Evolutionary conservation across 495 filamentous ascomycete genomes (phyloP), one percentile per base, ranked within the genome.

Genomic region (Chlorociboria aeruginascens): DNA sequence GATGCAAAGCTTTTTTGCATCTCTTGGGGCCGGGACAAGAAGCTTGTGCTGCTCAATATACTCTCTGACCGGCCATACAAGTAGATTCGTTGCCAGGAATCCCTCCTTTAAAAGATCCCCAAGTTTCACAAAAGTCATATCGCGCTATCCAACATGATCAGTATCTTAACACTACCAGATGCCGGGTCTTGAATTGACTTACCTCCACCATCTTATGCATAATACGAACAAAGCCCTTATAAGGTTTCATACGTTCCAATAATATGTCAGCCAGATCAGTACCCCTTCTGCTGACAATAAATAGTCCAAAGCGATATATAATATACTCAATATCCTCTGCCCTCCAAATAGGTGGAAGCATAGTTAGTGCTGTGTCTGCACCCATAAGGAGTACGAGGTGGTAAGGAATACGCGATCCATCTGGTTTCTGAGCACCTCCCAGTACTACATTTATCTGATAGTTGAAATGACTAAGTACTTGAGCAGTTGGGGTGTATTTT

Each of bases 391-490:
- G 71, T 43, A 80, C 77, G 53, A 95, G 78, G 43, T 77, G 77
- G 9, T 85, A 16, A 36, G 63, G 66, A 45, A 46, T 64, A 54
- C 53, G 64, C 33, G 56, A 52, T 47, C 85, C 84, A 51, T 78
- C 70, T 14, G 64, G 66, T 10, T 70, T 74, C 53, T 85, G 74
- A 32, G 92, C 76, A 8, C 89, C 89, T 10, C 79, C 77, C 4
- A 82, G 72, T 8, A 82, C 74, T 1, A 71, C 72, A 62, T 94
- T 94, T 55, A 94, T 83, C 63, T 94, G 86, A 57, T 90, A 62
- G 50, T 86, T 73, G 56, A 94, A 86, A 60, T 94, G 88, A 52
- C 90, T 85, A 43, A 94, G 67, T 44, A 95, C 88, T 38, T 83
- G 72, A 1, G 88, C 89, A 11, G 89, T 95, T 9, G 86, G 87